phyloP scores from a whole-genome alignment of 1,139 yeast species.

The Lodderomyces margitis region DNA sequence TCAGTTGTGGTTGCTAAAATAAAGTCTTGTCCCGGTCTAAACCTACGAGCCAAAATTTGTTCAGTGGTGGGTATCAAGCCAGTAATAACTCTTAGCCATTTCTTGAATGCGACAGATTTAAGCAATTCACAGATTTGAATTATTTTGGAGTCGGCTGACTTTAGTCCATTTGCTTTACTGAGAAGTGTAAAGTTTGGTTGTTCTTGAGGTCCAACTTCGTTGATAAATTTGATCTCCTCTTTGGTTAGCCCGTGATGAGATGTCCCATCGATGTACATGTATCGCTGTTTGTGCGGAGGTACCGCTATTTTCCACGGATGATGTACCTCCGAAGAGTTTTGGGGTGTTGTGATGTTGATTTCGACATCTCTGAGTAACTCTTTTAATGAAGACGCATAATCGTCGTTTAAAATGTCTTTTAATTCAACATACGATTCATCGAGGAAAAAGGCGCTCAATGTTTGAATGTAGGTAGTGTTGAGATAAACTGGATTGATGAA shows the following conservation, averaged over 20 bases:
- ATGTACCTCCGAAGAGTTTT: constrained; percentile 50
- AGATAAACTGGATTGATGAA: constrained; percentile 62
- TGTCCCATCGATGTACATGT: constrained; percentile 77
- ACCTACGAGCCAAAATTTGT: constrained; percentile 73
- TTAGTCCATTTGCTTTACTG: constrained; percentile 2
- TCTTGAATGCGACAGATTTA: constrained; percentile 59
- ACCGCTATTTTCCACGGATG: constrained; percentile 88
- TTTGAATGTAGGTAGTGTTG: constrained; percentile 16
- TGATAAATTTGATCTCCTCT: constrained; percentile 19
- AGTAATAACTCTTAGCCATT: constrained; percentile 68
- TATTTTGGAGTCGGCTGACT: constrained; percentile 29
- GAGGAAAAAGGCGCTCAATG: constrained; percentile 51
- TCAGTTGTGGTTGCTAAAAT: constrained; percentile 82
- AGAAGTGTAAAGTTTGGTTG: constrained; percentile 50
- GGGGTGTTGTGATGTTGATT: constrained; percentile 59
- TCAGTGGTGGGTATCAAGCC: constrained; percentile 64
- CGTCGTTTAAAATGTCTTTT: constrained; percentile 56
- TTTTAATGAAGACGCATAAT: constrained; percentile 49
- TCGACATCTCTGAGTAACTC: constrained; percentile 52
- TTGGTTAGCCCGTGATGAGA: constrained; percentile 27
- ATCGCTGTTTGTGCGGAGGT: constrained; percentile 93
- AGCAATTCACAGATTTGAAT: constrained; percentile 58
- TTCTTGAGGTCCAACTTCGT: constrained; percentile 45
- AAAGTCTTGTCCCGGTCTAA: constrained; percentile 93
- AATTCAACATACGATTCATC: constrained; percentile 73